Conservation (phyloP, 2,329 filamentous ascomycete genomes). For the Fonsecaea erecta region DNA sequence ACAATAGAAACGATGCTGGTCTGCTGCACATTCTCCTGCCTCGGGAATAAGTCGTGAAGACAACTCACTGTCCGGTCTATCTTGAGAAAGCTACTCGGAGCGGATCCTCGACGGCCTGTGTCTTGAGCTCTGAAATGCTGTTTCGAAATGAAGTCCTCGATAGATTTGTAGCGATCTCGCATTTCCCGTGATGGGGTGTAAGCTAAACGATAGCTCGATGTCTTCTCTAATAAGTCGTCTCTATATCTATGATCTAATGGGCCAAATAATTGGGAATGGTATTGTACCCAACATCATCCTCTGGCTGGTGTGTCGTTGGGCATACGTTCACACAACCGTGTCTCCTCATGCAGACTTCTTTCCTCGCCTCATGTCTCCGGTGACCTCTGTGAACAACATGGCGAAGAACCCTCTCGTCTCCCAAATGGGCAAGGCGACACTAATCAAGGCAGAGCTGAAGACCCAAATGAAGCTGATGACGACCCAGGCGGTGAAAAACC, state of each 20-base stretch:
- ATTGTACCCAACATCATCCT: neutral
- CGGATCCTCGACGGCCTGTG: too few species aligned
- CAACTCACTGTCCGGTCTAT: neutral
- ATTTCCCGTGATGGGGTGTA: neutral
- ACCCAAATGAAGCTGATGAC: conserved; percentile 75
- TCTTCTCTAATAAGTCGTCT: neutral
- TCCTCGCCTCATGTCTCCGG: conserved; percentile 15
- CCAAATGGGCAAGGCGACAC: conserved; percentile 49
- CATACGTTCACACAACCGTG: neutral
- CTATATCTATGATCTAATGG: neutral
- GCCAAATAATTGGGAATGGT: neutral
- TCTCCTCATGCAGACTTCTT: neutral
- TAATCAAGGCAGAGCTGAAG: conserved; percentile 47
- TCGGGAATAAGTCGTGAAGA: too few species aligned
- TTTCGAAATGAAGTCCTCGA: neutral
- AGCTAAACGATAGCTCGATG: neutral
- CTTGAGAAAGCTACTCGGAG: neutral
- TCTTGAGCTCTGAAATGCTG: too few species aligned
- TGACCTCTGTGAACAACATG: conserved; percentile 22
- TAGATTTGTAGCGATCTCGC: neutral
- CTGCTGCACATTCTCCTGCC: too few species aligned
- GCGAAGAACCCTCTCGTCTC: conserved; percentile 46
- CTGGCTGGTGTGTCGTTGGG: neutral
- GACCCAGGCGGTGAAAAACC: conserved; percentile 83
- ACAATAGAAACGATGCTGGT: too few species aligned